Percentiles rank a stretch among this genome's conserved stretches.
phyloP scores from a whole-genome alignment of 2,329 filamentous ascomycete genomes.

The Didymella arachidicola region DNA sequence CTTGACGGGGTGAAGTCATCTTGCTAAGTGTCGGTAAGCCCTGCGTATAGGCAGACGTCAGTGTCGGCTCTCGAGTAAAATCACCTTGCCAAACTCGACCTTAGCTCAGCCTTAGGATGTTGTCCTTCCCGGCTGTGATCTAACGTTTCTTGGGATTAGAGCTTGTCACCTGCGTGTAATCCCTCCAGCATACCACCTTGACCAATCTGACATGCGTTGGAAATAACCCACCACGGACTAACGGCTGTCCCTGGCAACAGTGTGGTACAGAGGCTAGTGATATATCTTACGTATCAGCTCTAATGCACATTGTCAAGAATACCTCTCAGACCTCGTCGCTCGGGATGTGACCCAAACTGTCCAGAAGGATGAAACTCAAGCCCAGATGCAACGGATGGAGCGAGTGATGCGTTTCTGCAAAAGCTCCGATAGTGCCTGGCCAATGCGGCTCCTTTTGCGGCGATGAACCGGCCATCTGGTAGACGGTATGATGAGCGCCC shows the following conservation, averaged over 20 bases:
- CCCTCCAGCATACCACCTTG: background rate
- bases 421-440: background rate
- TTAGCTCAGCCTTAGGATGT: background rate
- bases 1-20: background rate
- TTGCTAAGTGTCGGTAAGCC: background rate
- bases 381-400: background rate
- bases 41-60: background rate
- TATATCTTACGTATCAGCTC: background rate
- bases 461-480: background rate
- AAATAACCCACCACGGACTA: background rate
- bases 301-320: background rate
- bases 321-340: background rate
- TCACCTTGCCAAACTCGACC: background rate
- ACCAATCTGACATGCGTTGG: background rate
- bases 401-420: background rate
- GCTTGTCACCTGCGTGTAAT: constrained; percentile 1
- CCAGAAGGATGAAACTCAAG: background rate
- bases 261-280: constrained; percentile 5
- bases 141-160: background rate
- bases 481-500: background rate
- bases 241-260: background rate
- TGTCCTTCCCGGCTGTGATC: background rate
- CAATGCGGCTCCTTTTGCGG: background rate
- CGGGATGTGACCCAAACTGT: background rate
- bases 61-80: background rate